Evolutionary conservation across 345 rosid species (phyloP).

Genomic region (Aethionema arabicum): DNA sequence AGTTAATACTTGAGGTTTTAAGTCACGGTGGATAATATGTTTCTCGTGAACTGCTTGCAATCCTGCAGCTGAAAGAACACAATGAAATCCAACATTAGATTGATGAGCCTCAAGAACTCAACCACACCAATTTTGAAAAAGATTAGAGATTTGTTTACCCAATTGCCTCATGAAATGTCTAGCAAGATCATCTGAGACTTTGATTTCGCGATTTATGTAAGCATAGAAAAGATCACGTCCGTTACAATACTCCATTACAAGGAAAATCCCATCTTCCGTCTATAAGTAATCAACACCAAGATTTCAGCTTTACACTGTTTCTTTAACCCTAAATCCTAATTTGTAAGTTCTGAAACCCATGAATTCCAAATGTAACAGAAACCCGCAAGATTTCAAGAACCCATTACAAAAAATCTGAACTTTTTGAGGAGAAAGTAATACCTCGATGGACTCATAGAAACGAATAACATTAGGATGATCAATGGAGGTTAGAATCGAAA

Average conservation of each 20-base stretch:
- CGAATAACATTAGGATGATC: too few species aligned
- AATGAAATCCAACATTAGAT: background rate
- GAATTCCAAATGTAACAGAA: too few species aligned
- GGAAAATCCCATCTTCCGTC: conserved; percentile 51
- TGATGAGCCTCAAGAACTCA: background rate
- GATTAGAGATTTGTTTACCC: conserved; percentile 37
- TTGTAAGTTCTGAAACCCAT: too few species aligned
- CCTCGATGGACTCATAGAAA: too few species aligned
- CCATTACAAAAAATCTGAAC: too few species aligned
- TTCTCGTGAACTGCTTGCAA: conserved; percentile 64
- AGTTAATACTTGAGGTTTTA: conserved; percentile 56
- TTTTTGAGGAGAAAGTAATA: too few species aligned
- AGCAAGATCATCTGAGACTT: conserved; percentile 29
- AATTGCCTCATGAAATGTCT: conserved; percentile 60
- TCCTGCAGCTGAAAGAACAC: conserved; percentile 53
- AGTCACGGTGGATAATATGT: conserved; percentile 64
- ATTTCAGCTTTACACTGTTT: too few species aligned
- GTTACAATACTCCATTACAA: conserved; percentile 61
- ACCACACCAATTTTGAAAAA: background rate
- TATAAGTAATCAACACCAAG: conserved; percentile 3
- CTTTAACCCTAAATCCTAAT: too few species aligned
- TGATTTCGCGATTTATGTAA: too few species aligned
- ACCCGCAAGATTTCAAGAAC: too few species aligned
- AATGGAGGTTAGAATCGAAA: too few species aligned
- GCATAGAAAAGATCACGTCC: conserved; percentile 64